Evolutionary conservation across 2,329 filamentous ascomycete genomes (phyloP), one percentile per base, ranked within the genome.

Genomic region (Sarocladium strictum): DNA sequence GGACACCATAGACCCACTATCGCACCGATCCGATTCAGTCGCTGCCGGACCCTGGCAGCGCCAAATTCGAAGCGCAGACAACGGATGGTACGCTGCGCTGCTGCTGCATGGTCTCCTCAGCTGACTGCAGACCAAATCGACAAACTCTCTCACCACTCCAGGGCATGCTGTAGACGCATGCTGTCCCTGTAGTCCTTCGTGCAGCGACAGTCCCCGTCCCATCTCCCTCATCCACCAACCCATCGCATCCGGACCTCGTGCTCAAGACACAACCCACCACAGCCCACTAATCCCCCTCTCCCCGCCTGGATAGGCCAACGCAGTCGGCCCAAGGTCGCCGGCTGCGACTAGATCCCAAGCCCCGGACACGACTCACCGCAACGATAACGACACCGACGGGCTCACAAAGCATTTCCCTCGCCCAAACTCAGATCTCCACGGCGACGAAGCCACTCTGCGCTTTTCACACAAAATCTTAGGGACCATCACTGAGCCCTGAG

Each of bases 301-400:
- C 47, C 29, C 47, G 27, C 47, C 47, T 51, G 33, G 33, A n/a
- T 33, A 17, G 26, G 21, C 47, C 21, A 19, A 19, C 29, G n/a
- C 47, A 35, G 15, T 21, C 17, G 47, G 47, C 5, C 47, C 14
- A 5, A 29, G 47, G 47, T 17, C 47, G 17, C 47, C 27, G 47
- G 21, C 43, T 33, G 29, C 27, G 47, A 29, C 35, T n/a, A n/a
- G 47, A 51, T 29, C 38, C 47, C 47, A 51, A 51, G n/a, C 14
- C 23, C 43, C 21, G 40, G 24, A 27, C 24, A 47, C 6, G 17
- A 21, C 17, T 23, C 37, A 40, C 37, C 37, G 37, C 37, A 11
- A 40, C 37, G 17, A 7, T n/a, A n/a, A n/a, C n/a, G n/a, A 33
- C 15, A 9, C 9, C 32, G 32, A 33, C 32, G 9, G 9, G 32